Base-by-base conservation (phyloP, 495 filamentous ascomycete species). In the Penicillium ucsense region DNA sequence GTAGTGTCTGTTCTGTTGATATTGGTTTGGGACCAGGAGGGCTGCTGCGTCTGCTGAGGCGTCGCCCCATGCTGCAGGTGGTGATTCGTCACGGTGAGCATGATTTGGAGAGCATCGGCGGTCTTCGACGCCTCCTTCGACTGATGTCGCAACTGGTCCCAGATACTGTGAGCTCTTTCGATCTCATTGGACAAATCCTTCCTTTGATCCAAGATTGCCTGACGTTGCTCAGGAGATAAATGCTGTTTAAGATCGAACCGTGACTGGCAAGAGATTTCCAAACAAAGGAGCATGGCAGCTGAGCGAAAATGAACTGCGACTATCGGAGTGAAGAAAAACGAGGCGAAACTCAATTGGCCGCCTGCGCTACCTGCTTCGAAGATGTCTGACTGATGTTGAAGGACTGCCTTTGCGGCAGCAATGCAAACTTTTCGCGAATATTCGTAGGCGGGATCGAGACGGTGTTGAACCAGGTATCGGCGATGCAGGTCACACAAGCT, bases 401-500 rank as follows among this genome's bases (percentile, higher is more conserved):
- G 68, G 35, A 88, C 79, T 48, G 78, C 73, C 66, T 89, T 71
- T 1, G 82, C 85, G 2, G 88, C 81, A 48, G 88, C 83, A 35
- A 94, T 78, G 48, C 87, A 89, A 27, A 78, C 82, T 45, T 79
- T 75, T 4, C 87, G 77, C 7, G 85, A 90, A 58, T 86, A 82
- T 9, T 78, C 76, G 51, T 86, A 90, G 8, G 81, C 68, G 3
- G 78, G 72, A 60, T 89, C 84, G 48, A 79, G 68, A 32, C 82
- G 72, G 12, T 84, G 80, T 39, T 79, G 71, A 6, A 74, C 71
- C 48, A 91, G 73, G 61, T 88, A 91, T 47, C 85, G 85, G 28
- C 86, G 77, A 59, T 95, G 89, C 34, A 95, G 76, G 34, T 88
- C 79, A 43, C 82, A 86, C 47, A 87, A 72, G 5, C 82, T 79